Percentiles rank a stretch among this genome's conserved stretches.
Evolutionary conservation across 176 grass and related monocot genomes (phyloP).

Genomic region (Zizania latifolia): DNA sequence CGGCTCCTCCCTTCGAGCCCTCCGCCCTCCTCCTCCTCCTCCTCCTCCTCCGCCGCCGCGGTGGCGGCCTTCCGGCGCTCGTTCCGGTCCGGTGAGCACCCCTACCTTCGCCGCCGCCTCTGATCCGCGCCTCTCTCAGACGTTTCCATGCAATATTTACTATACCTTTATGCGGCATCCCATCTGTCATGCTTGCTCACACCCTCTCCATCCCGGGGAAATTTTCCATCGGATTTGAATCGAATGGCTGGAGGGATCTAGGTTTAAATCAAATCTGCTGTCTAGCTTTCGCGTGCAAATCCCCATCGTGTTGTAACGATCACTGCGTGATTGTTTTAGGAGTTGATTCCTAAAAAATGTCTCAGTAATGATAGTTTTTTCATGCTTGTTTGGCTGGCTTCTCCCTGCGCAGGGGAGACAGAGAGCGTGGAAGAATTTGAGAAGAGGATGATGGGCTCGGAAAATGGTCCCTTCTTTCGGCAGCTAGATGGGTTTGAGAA

Average conservation of each 20-base stretch:
- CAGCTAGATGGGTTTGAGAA: slow-evolving; percentile 51
- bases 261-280: not conserved
- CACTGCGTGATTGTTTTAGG: not conserved
- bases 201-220: not conserved
- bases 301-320: not conserved
- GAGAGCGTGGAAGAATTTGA: slow-evolving; percentile 47
- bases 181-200: not conserved
- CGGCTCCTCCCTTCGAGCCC: slow-evolving; percentile 3
- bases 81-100: slow-evolving; percentile 31
- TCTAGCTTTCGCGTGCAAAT: not conserved
- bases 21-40: not conserved
- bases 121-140: not conserved
- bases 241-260: slow-evolving; percentile 15
- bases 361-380: not conserved
- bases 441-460: slow-evolving; percentile 36
- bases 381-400: slow-evolving; percentile 5
- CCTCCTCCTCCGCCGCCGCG: not conserved
- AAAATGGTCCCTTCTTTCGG: slow-evolving; percentile 19
- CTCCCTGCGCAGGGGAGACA: not conserved
- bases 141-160: not conserved
- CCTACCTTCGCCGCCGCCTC: not conserved
- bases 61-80: slow-evolving; percentile 23
- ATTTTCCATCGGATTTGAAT: not conserved
- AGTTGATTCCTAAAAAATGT: not conserved
- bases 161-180: not conserved